Conservation (phyloP, 345 rosid species). For the Lepidium sativum region DNA sequence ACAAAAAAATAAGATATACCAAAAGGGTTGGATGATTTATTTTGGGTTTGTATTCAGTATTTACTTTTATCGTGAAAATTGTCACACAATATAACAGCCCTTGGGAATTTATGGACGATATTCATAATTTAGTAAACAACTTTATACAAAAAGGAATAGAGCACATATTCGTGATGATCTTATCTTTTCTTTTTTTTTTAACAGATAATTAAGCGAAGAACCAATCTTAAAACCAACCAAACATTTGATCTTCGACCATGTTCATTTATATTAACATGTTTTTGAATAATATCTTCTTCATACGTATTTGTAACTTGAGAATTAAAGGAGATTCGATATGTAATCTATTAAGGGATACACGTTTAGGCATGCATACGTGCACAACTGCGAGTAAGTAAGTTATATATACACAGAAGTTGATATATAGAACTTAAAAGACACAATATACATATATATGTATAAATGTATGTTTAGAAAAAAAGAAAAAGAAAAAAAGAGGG, state of each 20-base stretch:
- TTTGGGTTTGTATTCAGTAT: background rate
- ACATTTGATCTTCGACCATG: background rate
- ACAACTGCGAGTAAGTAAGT: constrained; percentile 1
- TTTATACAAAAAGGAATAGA: constrained; percentile 16
- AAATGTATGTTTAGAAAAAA: background rate
- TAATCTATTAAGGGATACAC: background rate
- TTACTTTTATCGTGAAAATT: background rate
- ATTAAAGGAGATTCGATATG: background rate
- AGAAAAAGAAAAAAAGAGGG: background rate
- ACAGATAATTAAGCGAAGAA: background rate
- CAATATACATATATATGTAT: background rate
- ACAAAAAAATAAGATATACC: no score
- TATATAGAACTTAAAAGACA: background rate
- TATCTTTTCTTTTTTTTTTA: background rate
- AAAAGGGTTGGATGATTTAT: background rate
- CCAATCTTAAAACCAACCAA: constrained; percentile 14
- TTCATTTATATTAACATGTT: background rate
- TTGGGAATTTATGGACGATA: background rate
- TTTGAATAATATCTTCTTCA: background rate
- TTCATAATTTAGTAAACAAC: constrained; percentile 1
- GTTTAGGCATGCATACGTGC: constrained; percentile 23
- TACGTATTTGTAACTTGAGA: constrained; percentile 4
- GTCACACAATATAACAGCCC: background rate
- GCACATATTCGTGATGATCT: constrained; percentile 23
- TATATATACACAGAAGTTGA: background rate